A percentile compares a stretch with the other conserved stretches of the same genome.
phyloP scores from a whole-genome alignment of 2,329 filamentous ascomycete species.

The Fusarium temperatum region DNA sequence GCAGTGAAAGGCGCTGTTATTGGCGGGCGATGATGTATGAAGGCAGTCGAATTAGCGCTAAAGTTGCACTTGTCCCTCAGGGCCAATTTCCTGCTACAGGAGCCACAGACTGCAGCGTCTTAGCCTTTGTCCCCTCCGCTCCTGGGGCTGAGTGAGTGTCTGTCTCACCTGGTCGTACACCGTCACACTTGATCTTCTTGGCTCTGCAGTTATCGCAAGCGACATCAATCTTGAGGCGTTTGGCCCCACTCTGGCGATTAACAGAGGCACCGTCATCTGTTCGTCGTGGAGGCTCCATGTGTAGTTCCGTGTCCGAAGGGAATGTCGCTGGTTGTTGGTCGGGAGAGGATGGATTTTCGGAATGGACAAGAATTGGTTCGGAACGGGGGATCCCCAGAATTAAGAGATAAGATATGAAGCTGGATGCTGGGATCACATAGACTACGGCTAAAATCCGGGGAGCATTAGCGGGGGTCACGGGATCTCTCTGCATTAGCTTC shows the following conservation, averaged over 20 bases:
- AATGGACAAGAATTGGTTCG: slow-evolving; percentile 15
- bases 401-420: not conserved
- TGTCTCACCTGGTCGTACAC: slow-evolving; percentile 48
- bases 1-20: not conserved
- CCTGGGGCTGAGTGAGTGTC: not conserved
- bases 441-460: not conserved
- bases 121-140: not conserved
- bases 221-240: slow-evolving; percentile 55
- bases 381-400: slow-evolving; percentile 3
- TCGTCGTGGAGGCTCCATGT: slow-evolving; percentile 29
- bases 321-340: not conserved
- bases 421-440: not conserved
- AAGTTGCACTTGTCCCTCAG: slow-evolving; percentile 45
- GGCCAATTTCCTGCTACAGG: slow-evolving; percentile 44
- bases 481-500: not conserved
- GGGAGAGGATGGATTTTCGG: not conserved
- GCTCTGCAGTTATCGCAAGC: slow-evolving; percentile 54
- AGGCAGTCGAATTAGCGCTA: slow-evolving; percentile 14
- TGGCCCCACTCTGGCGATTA: slow-evolving; percentile 33
- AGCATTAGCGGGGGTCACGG: not conserved
- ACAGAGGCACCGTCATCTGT: not conserved
- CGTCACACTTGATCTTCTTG: slow-evolving; percentile 55
- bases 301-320: not conserved
- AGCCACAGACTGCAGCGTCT: slow-evolving; percentile 43
- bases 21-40: not conserved